phyloP scores from a whole-genome alignment of 805 yeast species.

The Nakazawaea siamensis region DNA sequence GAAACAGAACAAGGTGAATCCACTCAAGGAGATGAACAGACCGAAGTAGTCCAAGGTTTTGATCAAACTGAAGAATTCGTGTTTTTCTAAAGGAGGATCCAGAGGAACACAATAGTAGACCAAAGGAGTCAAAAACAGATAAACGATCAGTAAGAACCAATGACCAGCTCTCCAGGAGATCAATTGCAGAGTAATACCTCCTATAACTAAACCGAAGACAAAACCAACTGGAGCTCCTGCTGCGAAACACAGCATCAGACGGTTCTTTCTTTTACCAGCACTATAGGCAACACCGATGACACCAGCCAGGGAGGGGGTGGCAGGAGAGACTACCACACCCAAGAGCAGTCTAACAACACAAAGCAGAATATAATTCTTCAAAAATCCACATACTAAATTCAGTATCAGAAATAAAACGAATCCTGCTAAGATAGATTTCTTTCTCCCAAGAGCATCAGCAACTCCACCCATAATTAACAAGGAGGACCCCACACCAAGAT shows the following conservation, averaged over 20 bases:
- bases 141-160: conserved; percentile 31
- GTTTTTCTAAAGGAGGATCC: conserved; percentile 22
- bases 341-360: conserved; percentile 35
- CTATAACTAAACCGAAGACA: conserved; percentile 32
- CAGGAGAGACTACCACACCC: conserved; percentile 34
- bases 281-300: conserved; percentile 32
- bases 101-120: conserved; percentile 24
- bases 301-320: conserved; percentile 41
- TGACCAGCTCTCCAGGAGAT: conserved; percentile 34
- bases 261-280: conserved; percentile 30
- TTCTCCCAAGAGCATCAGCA: conserved; percentile 42
- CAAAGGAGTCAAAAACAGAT: conserved; percentile 14
- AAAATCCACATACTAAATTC: conserved; percentile 28
- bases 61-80: conserved; percentile 18
- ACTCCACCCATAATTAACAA: conserved; percentile 35
- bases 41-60: conserved; percentile 32
- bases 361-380: conserved; percentile 27
- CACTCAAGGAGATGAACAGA: conserved; percentile 29
- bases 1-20: conserved; percentile 33
- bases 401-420: conserved; percentile 23
- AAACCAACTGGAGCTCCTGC: conserved; percentile 43
- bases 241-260: conserved; percentile 32
- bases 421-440: conserved; percentile 26
- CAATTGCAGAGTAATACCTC: conserved; percentile 33
- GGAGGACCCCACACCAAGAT: conserved; percentile 34